Percentiles rank a stretch among this genome's conserved stretches.
Conservation (phyloP, 2,329 filamentous ascomycete species). For the Arthrobotrys musiformis region DNA sequence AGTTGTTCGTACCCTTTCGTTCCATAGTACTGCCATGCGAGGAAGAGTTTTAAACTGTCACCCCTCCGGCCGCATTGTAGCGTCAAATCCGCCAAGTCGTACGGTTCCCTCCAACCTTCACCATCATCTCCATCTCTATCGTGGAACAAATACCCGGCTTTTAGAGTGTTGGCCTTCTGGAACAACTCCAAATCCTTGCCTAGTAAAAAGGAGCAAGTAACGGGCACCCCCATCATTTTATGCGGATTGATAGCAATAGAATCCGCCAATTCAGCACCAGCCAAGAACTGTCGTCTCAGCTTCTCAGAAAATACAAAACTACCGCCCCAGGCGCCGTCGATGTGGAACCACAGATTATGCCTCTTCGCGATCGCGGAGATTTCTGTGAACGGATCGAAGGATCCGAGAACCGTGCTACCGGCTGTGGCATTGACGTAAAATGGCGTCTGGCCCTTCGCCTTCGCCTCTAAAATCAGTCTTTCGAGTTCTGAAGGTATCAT, state of each 20-base stretch:
- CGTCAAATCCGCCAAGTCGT: constrained; percentile 91
- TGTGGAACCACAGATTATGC: constrained; percentile 86
- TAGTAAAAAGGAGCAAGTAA: constrained; percentile 91
- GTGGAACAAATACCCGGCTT: constrained; percentile 87
- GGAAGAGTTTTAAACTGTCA: constrained; percentile 85
- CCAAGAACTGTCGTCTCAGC: constrained; percentile 71
- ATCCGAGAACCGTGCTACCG: constrained; percentile 90
- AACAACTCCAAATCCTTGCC: constrained; percentile 80
- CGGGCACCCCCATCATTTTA: constrained; percentile 93
- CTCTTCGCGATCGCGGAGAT: constrained; percentile 77
- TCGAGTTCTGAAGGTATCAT: constrained; percentile 70
- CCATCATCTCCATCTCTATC: constrained; percentile 63
- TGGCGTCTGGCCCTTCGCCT: constrained; percentile 77
- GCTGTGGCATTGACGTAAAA: constrained; percentile 97
- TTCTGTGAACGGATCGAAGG: constrained; percentile 80
- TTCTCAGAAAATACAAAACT: constrained; percentile 78
- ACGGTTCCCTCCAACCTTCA: constrained; percentile 69
- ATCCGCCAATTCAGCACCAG: constrained; percentile 78
- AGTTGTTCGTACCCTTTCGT: constrained; percentile 73
- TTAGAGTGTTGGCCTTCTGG: constrained; percentile 83
- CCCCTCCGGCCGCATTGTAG: constrained; percentile 90
- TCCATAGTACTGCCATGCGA: constrained; percentile 92
- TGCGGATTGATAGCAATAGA: constrained; percentile 91
- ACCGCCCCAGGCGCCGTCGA: constrained; percentile 93
- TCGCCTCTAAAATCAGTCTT: constrained; percentile 71